Base-by-base conservation (phyloP, 2,329 filamentous ascomycete genomes). In the Phyllosticta citrichinensis region DNA sequence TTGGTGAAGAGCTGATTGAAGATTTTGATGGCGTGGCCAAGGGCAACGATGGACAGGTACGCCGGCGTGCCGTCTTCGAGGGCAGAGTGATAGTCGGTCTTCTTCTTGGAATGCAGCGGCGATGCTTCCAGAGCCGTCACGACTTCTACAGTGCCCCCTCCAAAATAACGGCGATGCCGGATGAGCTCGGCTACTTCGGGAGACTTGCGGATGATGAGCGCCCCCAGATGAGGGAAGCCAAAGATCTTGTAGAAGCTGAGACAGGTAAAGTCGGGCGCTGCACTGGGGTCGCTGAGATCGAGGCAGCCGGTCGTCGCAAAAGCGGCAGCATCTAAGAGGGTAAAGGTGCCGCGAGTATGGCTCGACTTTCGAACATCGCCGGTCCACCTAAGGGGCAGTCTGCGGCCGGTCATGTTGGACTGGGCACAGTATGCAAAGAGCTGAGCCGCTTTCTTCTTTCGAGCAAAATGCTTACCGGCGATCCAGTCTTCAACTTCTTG, bases 231-330 rank as follows among this genome's bases (percentile, higher is more conserved):
- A 0, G 93, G 93, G 65, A 97, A 97, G 1, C 94, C 93, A 71
- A 97, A 97, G 19, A 97, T 92, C 73, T 97, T 99, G 77, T 97
- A 95, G 65, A 97, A 86, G 73, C 92, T 97, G 54, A 97, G 69
- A 0, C 90, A 88, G 0, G 85, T 87, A 66, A 97, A 97, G 71
- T 97, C 93, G 0, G 93, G 85, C 0, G 75, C 70, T 0, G 77
- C 75, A 0, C 80, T 66, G 65, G 76, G 79, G 52, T 88, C 76
- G 61, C 83, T 79, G 2, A 97, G 76, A 68, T 95, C 83, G 5
- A 97, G 77, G 0, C 84, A 84, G 3, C 88, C 84, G 0, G 92
- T 96, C 9, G 91, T 86, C 10, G 86, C 87, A 9, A 91, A 79
- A 0, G 91, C 88, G 5, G 94, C 91, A 11, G 90, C 92, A 73